Percentiles rank a stretch among this genome's conserved stretches.
phyloP scores from a whole-genome alignment of 306 rosid genomes.

The Alnus rubra region DNA sequence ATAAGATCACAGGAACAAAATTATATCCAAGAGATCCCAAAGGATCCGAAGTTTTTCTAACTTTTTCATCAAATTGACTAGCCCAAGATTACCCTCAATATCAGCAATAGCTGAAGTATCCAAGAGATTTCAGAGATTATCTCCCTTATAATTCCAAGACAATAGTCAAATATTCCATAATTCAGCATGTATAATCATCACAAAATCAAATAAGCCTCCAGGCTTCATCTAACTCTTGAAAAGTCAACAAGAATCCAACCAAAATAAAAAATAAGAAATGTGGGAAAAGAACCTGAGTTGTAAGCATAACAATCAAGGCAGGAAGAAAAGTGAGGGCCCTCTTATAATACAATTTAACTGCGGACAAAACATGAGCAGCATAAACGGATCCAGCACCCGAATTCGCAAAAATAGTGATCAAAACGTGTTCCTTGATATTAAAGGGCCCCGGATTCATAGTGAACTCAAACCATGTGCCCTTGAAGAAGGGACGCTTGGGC shows the following conservation, averaged over 20 bases:
- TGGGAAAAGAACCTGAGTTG: conserved; percentile 73
- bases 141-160: neutral
- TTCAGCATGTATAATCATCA: neutral
- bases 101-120: neutral
- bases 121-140: neutral
- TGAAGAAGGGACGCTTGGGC: conserved; percentile 49
- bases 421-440: conserved; percentile 82
- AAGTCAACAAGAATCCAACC: neutral
- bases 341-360: conserved; percentile 68
- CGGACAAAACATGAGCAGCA: conserved; percentile 74
- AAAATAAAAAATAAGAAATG: neutral
- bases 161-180: neutral
- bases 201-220: neutral
- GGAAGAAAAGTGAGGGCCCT: conserved; percentile 62
- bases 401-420: conserved; percentile 84
- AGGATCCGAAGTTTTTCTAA: neutral
- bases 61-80: neutral
- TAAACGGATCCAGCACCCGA: conserved; percentile 70
- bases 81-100: neutral
- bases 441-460: conserved; percentile 82
- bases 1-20: neutral
- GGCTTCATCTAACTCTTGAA: neutral
- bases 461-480: conserved; percentile 55
- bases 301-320: conserved; percentile 69
- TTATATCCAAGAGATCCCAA: neutral